These are phyloP conservation scores for Auricularia sp. DNA, from an alignment of 768 basidiomycete species.

Conservation along the genomic window DNA sequence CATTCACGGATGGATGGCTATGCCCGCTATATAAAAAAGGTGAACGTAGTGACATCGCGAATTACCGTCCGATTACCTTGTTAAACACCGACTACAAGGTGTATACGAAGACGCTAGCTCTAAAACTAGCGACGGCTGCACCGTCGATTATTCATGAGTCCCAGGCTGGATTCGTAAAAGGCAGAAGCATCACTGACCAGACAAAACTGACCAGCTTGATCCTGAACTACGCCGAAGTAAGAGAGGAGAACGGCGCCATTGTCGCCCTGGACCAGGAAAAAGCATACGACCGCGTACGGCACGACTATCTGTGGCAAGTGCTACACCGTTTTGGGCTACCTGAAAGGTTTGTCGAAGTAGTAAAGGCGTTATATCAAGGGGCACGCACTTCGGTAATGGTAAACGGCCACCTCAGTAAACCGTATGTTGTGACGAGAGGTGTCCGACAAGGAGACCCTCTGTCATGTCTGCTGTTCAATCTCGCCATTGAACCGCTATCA, in stretches of 20 bases:
- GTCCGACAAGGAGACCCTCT: slow-evolving; percentile 16
- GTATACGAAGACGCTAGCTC: slow-evolving; percentile 7
- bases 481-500: slow-evolving; percentile 15
- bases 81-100: slow-evolving; percentile 18
- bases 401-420: slow-evolving; percentile 3
- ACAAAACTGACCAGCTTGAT: slow-evolving; percentile 7
- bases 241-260: slow-evolving; percentile 10
- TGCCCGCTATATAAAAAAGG: slow-evolving; percentile 15
- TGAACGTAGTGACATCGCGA: slow-evolving; percentile 6
- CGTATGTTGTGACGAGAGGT: slow-evolving; percentile 10
- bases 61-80: slow-evolving; percentile 15
- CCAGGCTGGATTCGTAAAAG: slow-evolving; percentile 14
- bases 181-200: slow-evolving; percentile 12
- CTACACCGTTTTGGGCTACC: slow-evolving; percentile 9
- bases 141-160: slow-evolving; percentile 5
- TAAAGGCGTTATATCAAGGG: slow-evolving; percentile 12
- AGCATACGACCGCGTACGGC: slow-evolving; percentile 14
- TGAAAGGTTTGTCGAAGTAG: slow-evolving; percentile 10
- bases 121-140: slow-evolving; percentile 1
- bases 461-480: slow-evolving; percentile 15
- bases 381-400: slow-evolving; percentile 12
- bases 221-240: slow-evolving; percentile 9
- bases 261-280: slow-evolving; percentile 13
- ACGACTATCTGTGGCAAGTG: slow-evolving; percentile 13
- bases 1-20: slow-evolving; percentile 13